phyloP scores from a whole-genome alignment of 768 basidiomycete species.

The Ephemerocybe angulata region DNA sequence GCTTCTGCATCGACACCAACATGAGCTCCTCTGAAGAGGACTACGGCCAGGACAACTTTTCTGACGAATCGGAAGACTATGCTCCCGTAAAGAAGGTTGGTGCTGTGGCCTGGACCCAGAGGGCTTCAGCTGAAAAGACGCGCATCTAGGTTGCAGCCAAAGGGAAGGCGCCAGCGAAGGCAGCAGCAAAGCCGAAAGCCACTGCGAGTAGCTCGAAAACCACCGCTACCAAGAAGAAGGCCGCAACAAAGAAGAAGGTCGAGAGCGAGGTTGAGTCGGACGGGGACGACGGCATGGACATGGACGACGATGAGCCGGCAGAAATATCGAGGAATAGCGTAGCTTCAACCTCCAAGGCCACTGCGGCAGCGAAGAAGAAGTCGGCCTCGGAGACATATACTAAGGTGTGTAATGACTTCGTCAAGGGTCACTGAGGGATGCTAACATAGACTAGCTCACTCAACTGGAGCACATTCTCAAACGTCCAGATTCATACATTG shows the following conservation, averaged over 20 bases:
- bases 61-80: slow-evolving; percentile 66
- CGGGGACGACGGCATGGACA: slow-evolving; percentile 50
- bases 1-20: slow-evolving; percentile 9
- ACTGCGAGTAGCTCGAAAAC: slow-evolving; percentile 43
- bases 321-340: slow-evolving; percentile 6
- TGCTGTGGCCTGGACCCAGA: slow-evolving; percentile 8
- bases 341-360: neutral
- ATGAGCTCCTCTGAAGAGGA: slow-evolving; percentile 79
- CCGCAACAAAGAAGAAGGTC: slow-evolving; percentile 16
- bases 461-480: slow-evolving; percentile 93
- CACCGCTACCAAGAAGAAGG: slow-evolving; percentile 66
- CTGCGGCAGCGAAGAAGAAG: slow-evolving; percentile 59
- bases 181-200: slow-evolving; percentile 23
- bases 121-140: neutral
- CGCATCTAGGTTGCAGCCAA: neutral
- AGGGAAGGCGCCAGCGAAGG: slow-evolving; percentile 32
- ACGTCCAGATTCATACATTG: slow-evolving; percentile 94
- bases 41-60: slow-evolving; percentile 56
- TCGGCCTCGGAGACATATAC: slow-evolving; percentile 88
- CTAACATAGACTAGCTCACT: slow-evolving; percentile 56
- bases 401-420: slow-evolving; percentile 51
- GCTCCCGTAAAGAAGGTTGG: slow-evolving; percentile 56
- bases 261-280: slow-evolving; percentile 42
- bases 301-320: slow-evolving; percentile 30
- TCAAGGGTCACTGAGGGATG: slow-evolving; percentile 1